These are phyloP conservation scores for Dendrobium nobile DNA, from an alignment of 106 monocot genomes.

Conservation along the genomic window DNA sequence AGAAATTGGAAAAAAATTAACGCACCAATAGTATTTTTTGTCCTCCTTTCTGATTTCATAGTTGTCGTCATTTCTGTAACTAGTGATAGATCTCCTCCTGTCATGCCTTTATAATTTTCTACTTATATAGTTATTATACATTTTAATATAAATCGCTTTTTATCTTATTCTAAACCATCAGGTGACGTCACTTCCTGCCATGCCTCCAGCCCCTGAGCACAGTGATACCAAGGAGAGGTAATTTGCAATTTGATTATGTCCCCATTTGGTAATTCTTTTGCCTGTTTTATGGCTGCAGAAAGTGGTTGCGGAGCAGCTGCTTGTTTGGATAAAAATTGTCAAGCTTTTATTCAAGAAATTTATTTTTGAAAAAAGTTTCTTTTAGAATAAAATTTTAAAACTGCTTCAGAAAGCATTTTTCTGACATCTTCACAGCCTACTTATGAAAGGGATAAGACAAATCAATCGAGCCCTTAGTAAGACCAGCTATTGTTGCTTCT, in stretches of 20 bases:
- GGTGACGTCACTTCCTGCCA: constrained; percentile 10
- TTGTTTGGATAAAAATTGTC: background rate
- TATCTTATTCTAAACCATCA: background rate
- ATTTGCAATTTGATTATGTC: background rate
- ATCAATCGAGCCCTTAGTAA: too few species aligned
- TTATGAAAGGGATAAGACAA: too few species aligned
- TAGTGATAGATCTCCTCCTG: background rate
- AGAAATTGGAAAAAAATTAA: background rate
- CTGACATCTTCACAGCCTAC: too few species aligned
- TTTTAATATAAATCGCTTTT: background rate
- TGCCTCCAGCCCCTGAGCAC: constrained; percentile 6
- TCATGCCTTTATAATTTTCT: background rate
- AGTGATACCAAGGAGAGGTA: constrained; percentile 20
- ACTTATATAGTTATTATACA: background rate
- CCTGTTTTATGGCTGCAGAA: background rate
- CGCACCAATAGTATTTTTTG: background rate
- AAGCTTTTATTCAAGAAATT: background rate
- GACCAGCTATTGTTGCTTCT: background rate
- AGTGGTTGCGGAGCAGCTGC: background rate
- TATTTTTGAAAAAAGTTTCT: background rate
- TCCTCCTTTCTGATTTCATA: background rate
- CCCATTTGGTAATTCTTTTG: background rate
- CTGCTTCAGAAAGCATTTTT: too few species aligned
- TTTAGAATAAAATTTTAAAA: too few species aligned
- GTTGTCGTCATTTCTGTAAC: background rate